Conservation (phyloP, 2,329 filamentous ascomycete genomes). For the Chaetomium strumarium region DNA sequence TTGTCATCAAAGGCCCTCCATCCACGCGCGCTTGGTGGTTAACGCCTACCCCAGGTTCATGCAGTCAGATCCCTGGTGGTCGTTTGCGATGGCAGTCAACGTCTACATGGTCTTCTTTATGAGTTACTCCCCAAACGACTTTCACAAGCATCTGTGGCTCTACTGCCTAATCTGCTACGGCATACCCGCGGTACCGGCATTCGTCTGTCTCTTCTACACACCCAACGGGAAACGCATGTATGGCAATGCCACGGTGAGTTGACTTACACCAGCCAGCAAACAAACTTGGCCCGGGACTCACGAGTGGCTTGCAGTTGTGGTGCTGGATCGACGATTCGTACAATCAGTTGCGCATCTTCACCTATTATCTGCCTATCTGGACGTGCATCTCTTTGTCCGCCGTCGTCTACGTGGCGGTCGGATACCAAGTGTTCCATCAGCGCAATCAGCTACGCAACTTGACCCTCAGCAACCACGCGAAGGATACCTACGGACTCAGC, state of each 20-base stretch:
- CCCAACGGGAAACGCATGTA: slow-evolving; percentile 32
- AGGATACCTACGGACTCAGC: slow-evolving; percentile 28
- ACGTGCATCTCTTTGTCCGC: slow-evolving; percentile 51
- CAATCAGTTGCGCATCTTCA: slow-evolving; percentile 53
- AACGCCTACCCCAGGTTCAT: slow-evolving; percentile 55
- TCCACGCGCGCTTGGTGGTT: neutral
- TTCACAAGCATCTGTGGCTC: slow-evolving; percentile 64
- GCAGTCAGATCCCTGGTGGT: slow-evolving; percentile 72
- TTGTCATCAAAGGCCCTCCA: neutral
- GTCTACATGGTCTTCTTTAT: slow-evolving; percentile 66
- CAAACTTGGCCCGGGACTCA: neutral
- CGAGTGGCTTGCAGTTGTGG: slow-evolving; percentile 44
- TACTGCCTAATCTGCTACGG: slow-evolving; percentile 69
- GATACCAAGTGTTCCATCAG: slow-evolving; percentile 54
- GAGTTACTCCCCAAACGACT: slow-evolving; percentile 57
- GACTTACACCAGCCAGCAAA: neutral
- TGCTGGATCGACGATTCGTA: slow-evolving; percentile 54
- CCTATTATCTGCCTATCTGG: slow-evolving; percentile 58
- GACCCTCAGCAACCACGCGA: slow-evolving; percentile 40
- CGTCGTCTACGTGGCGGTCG: slow-evolving; percentile 51
- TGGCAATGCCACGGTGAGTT: slow-evolving; percentile 51
- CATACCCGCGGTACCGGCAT: slow-evolving; percentile 59
- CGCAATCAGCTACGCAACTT: slow-evolving; percentile 51
- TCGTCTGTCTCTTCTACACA: slow-evolving; percentile 49
- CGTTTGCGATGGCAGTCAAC: slow-evolving; percentile 75